These are phyloP conservation scores for Bonia amplexicaulis DNA, from an alignment of 176 grass and related monocot species.

Conservation along the genomic window DNA sequence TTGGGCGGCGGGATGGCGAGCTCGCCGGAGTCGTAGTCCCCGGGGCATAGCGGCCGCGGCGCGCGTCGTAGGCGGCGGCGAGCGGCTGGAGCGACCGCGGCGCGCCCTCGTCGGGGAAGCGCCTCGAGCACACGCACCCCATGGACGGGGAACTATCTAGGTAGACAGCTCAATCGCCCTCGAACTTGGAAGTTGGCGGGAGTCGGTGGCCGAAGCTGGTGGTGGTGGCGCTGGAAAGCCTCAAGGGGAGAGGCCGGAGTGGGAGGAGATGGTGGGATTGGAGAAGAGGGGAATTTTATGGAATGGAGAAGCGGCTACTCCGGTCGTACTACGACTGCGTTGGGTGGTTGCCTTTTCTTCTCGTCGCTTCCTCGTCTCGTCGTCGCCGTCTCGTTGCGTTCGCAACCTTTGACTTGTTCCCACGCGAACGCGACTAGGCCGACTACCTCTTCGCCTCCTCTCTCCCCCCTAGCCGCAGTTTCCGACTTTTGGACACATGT, in stretches of 20 bases:
- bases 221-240: background rate
- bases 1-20: constrained; percentile 57
- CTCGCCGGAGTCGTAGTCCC: constrained; percentile 59
- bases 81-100: background rate
- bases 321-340: no score
- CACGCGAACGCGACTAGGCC: background rate
- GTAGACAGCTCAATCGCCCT: background rate
- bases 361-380: background rate
- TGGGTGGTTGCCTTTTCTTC: no score
- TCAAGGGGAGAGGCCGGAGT: background rate
- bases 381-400: constrained; percentile 26
- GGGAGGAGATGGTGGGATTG: background rate
- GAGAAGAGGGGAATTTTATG: background rate
- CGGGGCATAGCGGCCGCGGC: constrained; percentile 15
- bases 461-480: no score
- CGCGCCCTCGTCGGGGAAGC: background rate
- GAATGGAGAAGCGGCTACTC: no score
- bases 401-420: constrained; percentile 44
- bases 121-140: constrained; percentile 61
- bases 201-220: no score
- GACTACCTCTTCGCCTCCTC: no score
- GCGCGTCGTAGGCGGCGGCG: constrained; percentile 29
- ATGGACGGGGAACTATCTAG: constrained; percentile 2
- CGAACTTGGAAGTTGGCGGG: no score
- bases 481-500: no score